Conservation (phyloP, 495 filamentous ascomycete species). For the Chaetomidium leptoderma region DNA sequence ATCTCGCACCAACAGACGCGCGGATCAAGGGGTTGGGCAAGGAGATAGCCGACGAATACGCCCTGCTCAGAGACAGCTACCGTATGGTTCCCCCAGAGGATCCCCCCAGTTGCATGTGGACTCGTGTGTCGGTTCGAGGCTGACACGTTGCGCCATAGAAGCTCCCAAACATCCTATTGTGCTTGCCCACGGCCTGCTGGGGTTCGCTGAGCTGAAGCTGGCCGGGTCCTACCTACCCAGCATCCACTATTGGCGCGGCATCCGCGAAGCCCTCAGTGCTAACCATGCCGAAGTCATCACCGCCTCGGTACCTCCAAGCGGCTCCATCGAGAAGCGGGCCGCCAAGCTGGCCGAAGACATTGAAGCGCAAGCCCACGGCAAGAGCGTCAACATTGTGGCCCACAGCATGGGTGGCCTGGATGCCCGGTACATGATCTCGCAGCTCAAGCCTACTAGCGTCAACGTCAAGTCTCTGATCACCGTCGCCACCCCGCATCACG, state of each 20-base stretch:
- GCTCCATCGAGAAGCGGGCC: constrained; percentile 73
- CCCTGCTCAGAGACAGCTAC: constrained; percentile 64
- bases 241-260: constrained; percentile 89
- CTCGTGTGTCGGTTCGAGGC: not conserved
- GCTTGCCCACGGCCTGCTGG: constrained; percentile 85
- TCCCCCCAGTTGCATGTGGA: not conserved
- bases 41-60: constrained; percentile 74
- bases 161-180: constrained; percentile 69
- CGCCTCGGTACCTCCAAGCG: constrained; percentile 72
- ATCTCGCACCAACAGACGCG: constrained; percentile 41
- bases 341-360: constrained; percentile 62
- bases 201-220: constrained; percentile 79
- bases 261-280: constrained; percentile 67
- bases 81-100: constrained; percentile 37
- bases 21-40: constrained; percentile 53
- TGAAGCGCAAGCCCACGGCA: constrained; percentile 59
- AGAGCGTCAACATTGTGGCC: constrained; percentile 83
- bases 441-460: constrained; percentile 64
- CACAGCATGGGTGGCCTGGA: constrained; percentile 77
- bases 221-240: constrained; percentile 67
- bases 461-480: constrained; percentile 74
- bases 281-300: constrained; percentile 77
- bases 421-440: constrained; percentile 87
- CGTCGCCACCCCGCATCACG: constrained; percentile 82
- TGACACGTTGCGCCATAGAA: constrained; percentile 33